Evolutionary conservation across 2,329 filamentous ascomycete species (phyloP).

Genomic region (Aspergillus sp.): DNA sequence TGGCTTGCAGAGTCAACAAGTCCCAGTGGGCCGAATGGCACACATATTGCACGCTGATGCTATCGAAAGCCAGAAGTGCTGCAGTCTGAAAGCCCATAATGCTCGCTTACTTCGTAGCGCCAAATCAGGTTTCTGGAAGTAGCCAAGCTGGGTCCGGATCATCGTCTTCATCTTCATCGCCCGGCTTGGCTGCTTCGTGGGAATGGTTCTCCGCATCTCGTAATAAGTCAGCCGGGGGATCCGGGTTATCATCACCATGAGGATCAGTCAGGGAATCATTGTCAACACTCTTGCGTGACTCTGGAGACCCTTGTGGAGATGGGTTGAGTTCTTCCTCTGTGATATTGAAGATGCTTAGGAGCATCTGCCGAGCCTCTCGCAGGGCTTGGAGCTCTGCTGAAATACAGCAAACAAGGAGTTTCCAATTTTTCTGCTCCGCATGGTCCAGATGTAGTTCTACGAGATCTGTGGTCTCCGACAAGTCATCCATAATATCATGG

Average conservation of each 20-base stretch:
- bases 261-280: slow-evolving; percentile 17
- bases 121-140: slow-evolving; percentile 29
- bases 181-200: slow-evolving; percentile 27
- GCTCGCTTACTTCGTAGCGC: not conserved
- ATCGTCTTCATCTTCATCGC: slow-evolving; percentile 37
- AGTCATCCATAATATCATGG: slow-evolving; percentile 41
- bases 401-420: slow-evolving; percentile 60
- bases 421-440: slow-evolving; percentile 58
- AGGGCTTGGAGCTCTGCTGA: slow-evolving; percentile 62
- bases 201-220: slow-evolving; percentile 27
- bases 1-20: too few species aligned
- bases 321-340: slow-evolving; percentile 19
- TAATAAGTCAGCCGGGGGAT: slow-evolving; percentile 39
- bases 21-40: not conserved
- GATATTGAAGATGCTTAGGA: slow-evolving; percentile 35
- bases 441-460: slow-evolving; percentile 52
- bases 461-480: slow-evolving; percentile 47
- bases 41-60: too few species aligned
- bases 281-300: slow-evolving; percentile 4
- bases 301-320: slow-evolving; percentile 7
- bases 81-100: not conserved
- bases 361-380: slow-evolving; percentile 37
- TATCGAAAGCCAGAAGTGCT: not conserved
- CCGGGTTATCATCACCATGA: slow-evolving; percentile 30
- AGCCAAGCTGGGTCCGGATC: slow-evolving; percentile 47